These are phyloP conservation scores for Hymenoscyphus infarciens DNA, from an alignment of 2,329 filamentous ascomycete species.

Conservation along the genomic window DNA sequence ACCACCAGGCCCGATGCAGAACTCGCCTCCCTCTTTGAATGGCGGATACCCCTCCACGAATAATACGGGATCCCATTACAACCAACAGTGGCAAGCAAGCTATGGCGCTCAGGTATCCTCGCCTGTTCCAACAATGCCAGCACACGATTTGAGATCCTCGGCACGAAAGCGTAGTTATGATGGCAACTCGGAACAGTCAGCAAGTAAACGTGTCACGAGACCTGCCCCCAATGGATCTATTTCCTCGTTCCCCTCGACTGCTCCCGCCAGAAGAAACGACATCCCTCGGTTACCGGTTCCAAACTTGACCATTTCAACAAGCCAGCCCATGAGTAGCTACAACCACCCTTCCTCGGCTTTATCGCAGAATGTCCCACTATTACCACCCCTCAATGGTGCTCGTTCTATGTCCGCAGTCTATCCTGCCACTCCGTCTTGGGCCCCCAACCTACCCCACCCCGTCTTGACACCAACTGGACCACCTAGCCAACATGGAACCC, in stretches of 20 bases:
- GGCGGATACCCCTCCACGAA: constrained; percentile 35
- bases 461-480: constrained; percentile 34
- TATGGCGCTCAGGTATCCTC: constrained; percentile 36
- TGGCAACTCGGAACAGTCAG: constrained; percentile 49
- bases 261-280: constrained; percentile 29
- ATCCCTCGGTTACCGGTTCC: constrained; percentile 63
- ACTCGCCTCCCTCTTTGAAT: constrained; percentile 43
- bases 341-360: constrained; percentile 23
- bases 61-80: constrained; percentile 28
- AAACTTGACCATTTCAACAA: constrained; percentile 53
- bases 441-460: constrained; percentile 37
- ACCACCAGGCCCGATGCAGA: constrained; percentile 47
- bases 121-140: constrained; percentile 36
- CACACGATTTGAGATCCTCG: constrained; percentile 36
- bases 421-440: constrained; percentile 48
- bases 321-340: constrained; percentile 27
- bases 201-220: constrained; percentile 45
- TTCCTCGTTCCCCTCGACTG: constrained; percentile 14
- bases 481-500: constrained; percentile 20
- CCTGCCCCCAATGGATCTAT: constrained; percentile 15
- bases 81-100: constrained; percentile 35
- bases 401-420: constrained; percentile 78
- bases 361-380: constrained; percentile 28
- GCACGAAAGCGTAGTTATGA: constrained; percentile 58
- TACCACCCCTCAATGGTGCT: constrained; percentile 32